phyloP scores from a whole-genome alignment of 805 yeast genomes.

The Maudiozyma serrabonitensis region DNA sequence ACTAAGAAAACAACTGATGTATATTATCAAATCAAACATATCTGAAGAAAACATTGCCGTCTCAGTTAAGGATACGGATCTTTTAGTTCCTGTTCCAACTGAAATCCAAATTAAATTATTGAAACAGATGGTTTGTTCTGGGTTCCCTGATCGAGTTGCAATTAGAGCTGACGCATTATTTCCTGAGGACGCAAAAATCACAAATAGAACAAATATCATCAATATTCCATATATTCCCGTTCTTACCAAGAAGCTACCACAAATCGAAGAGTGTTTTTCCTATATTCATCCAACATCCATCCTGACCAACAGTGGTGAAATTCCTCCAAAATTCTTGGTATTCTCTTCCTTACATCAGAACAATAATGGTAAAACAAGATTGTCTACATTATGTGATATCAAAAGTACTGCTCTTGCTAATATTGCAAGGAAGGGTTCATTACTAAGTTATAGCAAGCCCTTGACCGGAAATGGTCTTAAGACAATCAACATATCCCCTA shows the following conservation, averaged over 20 bases:
- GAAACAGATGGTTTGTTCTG: constrained; percentile 88
- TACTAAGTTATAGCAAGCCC: constrained; percentile 83
- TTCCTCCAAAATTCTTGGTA: constrained; percentile 74
- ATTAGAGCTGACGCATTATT: constrained; percentile 65
- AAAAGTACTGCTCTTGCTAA: constrained; percentile 67
- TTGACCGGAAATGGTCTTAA: constrained; percentile 76
- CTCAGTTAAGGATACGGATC: constrained; percentile 32
- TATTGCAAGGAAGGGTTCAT: constrained; percentile 60
- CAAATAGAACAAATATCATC: constrained; percentile 48
- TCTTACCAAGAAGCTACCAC: constrained; percentile 30
- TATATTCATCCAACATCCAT: constrained; percentile 77
- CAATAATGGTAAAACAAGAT: constrained; percentile 42
- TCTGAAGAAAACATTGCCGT: constrained; percentile 51
- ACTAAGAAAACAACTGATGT: constrained; percentile 67
- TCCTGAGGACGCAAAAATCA: constrained; percentile 49
- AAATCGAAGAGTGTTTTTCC: constrained; percentile 44
- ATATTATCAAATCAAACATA: constrained; percentile 61
- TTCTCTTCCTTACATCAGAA: constrained; percentile 59
- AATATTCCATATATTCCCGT: constrained; percentile 59
- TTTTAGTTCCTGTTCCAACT: constrained; percentile 58
- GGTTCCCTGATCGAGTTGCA: constrained; percentile 85
- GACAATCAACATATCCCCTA: constrained; percentile 54
- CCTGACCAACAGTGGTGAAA: constrained; percentile 45
- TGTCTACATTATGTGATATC: constrained; percentile 70
- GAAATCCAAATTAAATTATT: constrained; percentile 62